Evolutionary conservation across 2,329 filamentous ascomycete genomes (phyloP).

Genomic region (Aspergillus eucalypticola): DNA sequence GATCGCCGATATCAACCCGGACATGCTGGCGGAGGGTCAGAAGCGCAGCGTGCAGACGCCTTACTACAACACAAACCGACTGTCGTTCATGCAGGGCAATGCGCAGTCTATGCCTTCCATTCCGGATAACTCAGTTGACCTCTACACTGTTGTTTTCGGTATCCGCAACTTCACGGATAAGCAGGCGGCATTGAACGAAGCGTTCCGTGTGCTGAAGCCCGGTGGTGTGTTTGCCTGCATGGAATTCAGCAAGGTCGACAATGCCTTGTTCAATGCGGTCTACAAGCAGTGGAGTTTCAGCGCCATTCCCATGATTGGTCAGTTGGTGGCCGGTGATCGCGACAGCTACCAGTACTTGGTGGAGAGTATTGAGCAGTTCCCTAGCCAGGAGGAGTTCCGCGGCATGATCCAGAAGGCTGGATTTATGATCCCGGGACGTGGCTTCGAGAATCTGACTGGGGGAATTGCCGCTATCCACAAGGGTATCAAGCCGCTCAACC

Average conservation of each 20-base stretch:
- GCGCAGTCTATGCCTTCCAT: slow-evolving; percentile 72
- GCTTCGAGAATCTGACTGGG: slow-evolving; percentile 87
- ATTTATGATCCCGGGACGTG: slow-evolving; percentile 77
- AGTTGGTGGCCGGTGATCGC: slow-evolving; percentile 88
- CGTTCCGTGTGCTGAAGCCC: slow-evolving; percentile 84
- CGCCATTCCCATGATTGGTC: slow-evolving; percentile 91
- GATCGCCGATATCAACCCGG: slow-evolving; percentile 92
- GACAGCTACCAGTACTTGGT: slow-evolving; percentile 98
- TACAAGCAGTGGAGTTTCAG: slow-evolving; percentile 97
- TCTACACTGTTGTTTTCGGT: slow-evolving; percentile 97
- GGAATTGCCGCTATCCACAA: slow-evolving; percentile 96
- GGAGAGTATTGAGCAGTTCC: slow-evolving; percentile 94
- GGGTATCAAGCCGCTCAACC: slow-evolving; percentile 73
- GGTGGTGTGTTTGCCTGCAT: slow-evolving; percentile 95
- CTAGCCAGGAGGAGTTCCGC: slow-evolving; percentile 79
- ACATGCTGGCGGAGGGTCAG: slow-evolving; percentile 87
- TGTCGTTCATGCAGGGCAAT: slow-evolving; percentile 85
- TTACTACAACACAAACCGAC: slow-evolving; percentile 56
- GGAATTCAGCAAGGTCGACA: slow-evolving; percentile 87
- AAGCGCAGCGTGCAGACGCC: slow-evolving; percentile 70
- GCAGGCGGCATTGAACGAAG: slow-evolving; percentile 76
- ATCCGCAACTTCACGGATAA: slow-evolving; percentile 98
- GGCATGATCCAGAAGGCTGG: slow-evolving; percentile 64
- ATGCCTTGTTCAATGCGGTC: slow-evolving; percentile 73
- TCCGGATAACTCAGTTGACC: slow-evolving; percentile 71